Evolutionary conservation across 306 rosid species (phyloP), one percentile per base, ranked within the genome.

Genomic region (Citrullus mucosospermus): DNA sequence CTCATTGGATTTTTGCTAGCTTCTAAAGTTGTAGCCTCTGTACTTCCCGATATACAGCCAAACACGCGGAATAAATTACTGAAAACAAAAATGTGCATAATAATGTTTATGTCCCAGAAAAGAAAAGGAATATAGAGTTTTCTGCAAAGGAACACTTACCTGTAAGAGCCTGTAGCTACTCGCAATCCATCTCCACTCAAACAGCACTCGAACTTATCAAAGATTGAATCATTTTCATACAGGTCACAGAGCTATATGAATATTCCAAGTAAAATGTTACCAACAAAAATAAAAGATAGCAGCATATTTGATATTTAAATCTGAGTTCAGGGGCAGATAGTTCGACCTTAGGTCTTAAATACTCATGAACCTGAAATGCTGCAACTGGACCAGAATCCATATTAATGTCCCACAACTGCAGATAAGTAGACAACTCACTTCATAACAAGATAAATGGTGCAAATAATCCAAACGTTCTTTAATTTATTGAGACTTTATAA

Each of bases 1-100:
- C 99, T 96, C 97, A 90, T 96, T 58, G 99, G 99, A 78, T 92
- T 96, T 87, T 96, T 96, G 89, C 96, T 96, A 81, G 99, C 99
- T 87, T 96, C 99, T 82, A 96, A 86, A 39, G 98, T 92, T 41
- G 93, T 81, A 48, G 93, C 88, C 83, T 96, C 99, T 0, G 88
- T 75, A 80, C 97, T 96, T 79, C 97, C 97, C 75, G 83, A 84
- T 20, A 90, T 67, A 85, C 96, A 91, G 84, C 99, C 97, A 78
- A 96, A 96, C 80, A 96, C 98, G 4, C 98, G 99, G 82, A 96
- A 96, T 67, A 89, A 84, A 87, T 96, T 96, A 86, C 99, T 96
- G 93, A 79, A 83, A 88, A 73, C 84, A 86, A 53, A 81, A 63
- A 79, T 77, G 78, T 60, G 50, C 53, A 66, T 7, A 8, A 72